Conservation (phyloP, 2,329 filamentous ascomycete genomes). For the Fusarium subglutinans region DNA sequence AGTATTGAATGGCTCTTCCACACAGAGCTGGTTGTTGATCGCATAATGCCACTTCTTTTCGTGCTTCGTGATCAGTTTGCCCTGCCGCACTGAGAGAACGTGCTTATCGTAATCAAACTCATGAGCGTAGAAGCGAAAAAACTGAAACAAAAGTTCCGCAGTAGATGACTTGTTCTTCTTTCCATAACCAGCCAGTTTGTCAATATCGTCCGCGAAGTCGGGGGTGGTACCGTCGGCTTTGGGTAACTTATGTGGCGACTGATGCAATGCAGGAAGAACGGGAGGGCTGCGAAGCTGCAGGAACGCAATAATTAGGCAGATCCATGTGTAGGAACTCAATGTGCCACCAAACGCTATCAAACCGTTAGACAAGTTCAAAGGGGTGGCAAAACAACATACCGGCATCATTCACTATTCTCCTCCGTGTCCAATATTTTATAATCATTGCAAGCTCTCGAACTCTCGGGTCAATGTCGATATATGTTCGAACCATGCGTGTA, state of each 20-base stretch:
- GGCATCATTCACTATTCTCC: slow-evolving; percentile 92
- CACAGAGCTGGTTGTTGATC: slow-evolving; percentile 85
- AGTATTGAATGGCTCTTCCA: slow-evolving; percentile 96
- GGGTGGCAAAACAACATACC: slow-evolving; percentile 66
- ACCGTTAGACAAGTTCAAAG: slow-evolving; percentile 31
- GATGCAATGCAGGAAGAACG: slow-evolving; percentile 86
- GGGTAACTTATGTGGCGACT: slow-evolving; percentile 60
- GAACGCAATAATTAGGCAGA: slow-evolving; percentile 97
- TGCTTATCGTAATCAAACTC: slow-evolving; percentile 89
- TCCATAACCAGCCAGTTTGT: slow-evolving; percentile 78
- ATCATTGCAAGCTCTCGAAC: slow-evolving; percentile 95
- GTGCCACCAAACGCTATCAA: slow-evolving; percentile 85
- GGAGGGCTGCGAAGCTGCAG: slow-evolving; percentile 87
- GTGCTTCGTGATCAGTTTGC: slow-evolving; percentile 78
- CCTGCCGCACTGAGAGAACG: slow-evolving; percentile 86
- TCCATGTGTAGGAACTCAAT: slow-evolving; percentile 98
- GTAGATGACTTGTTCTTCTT: slow-evolving; percentile 81
- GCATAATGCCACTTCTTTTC: slow-evolving; percentile 89
- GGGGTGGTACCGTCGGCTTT: slow-evolving; percentile 73
- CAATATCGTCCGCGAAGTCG: slow-evolving; percentile 87
- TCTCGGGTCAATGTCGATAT: slow-evolving; percentile 90
- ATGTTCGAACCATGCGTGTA: slow-evolving; percentile 96
- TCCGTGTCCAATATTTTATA: slow-evolving; percentile 96
- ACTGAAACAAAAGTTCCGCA: slow-evolving; percentile 90
- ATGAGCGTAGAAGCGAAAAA: slow-evolving; percentile 94